Conservation (phyloP, 2,329 filamentous ascomycete genomes). For the Penicillium sp. region DNA sequence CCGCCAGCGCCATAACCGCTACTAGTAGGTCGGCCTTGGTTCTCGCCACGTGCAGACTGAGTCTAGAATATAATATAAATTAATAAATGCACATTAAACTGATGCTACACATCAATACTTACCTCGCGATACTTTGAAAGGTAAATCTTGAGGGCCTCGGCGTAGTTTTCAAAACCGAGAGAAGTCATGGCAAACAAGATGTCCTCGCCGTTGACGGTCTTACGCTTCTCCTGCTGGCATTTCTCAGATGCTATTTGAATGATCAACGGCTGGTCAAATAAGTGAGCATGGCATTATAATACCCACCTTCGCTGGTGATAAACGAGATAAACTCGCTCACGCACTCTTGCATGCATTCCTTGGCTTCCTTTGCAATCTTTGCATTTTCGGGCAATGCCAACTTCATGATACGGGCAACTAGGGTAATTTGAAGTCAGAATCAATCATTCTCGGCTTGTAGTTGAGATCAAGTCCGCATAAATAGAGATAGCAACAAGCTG, state of each 20-base stretch:
- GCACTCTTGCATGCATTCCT: slow-evolving; percentile 99
- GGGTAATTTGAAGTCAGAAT: slow-evolving; percentile 58
- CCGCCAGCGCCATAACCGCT: slow-evolving; percentile 46
- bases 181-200: slow-evolving; percentile 99
- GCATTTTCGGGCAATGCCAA: slow-evolving; percentile 95
- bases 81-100: slow-evolving; percentile 43
- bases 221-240: slow-evolving; percentile 98
- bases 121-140: slow-evolving; percentile 97
- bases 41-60: slow-evolving; percentile 71
- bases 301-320: slow-evolving; percentile 95
- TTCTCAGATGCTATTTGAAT: slow-evolving; percentile 83
- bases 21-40: slow-evolving; percentile 58
- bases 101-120: slow-evolving; percentile 49
- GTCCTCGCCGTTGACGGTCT: slow-evolving; percentile 98
- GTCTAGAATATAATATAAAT: slow-evolving; percentile 54
- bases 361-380: slow-evolving; percentile 98
- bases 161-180: slow-evolving; percentile 97
- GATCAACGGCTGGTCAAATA: not conserved
- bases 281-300: not conserved
- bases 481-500: not conserved
- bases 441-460: not conserved
- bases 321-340: slow-evolving; percentile 99
- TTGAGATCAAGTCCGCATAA: not conserved
- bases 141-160: slow-evolving; percentile 97
- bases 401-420: slow-evolving; percentile 99